These are phyloP conservation scores for Trichoderma brevicompactum DNA, from an alignment of 2,329 filamentous ascomycete species.

Conservation along the genomic window DNA sequence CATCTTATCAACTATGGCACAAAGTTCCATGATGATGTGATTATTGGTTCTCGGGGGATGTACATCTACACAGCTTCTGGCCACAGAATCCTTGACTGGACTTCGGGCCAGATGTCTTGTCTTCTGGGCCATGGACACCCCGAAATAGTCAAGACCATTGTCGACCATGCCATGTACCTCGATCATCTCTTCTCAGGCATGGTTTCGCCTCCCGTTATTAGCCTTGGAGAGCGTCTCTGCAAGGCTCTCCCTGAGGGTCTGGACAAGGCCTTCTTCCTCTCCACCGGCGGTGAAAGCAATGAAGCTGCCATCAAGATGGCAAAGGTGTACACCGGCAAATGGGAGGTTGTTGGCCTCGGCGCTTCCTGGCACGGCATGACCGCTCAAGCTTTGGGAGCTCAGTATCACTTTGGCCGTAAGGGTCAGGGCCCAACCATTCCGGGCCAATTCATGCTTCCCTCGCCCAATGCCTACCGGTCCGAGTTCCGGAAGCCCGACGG, in stretches of 20 bases:
- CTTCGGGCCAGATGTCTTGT: conserved; percentile 64
- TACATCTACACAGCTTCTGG: conserved; percentile 52
- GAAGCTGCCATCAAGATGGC: conserved; percentile 69
- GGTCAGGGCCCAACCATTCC: conserved; percentile 56
- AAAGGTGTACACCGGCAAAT: conserved; percentile 67
- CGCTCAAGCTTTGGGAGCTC: conserved; percentile 55
- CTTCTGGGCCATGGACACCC: conserved; percentile 62
- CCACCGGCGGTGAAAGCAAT: conserved; percentile 60
- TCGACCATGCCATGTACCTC: conserved; percentile 53
- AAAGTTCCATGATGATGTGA: conserved; percentile 42
- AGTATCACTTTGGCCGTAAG: conserved; percentile 60
- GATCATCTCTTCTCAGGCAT: conserved; percentile 65
- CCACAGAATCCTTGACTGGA: conserved; percentile 60
- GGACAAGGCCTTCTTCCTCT: conserved; percentile 61
- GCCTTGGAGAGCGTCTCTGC: conserved; percentile 57
- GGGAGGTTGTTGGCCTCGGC: conserved; percentile 64
- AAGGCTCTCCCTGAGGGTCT: conserved; percentile 53
- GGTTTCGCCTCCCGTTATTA: conserved; percentile 60
- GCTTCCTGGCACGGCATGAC: conserved; percentile 67
- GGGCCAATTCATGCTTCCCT: conserved; percentile 61
- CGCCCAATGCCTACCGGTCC: conserved; percentile 65
- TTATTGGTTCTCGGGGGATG: conserved; percentile 49
- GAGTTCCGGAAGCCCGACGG: conserved; percentile 62
- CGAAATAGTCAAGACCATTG: conserved; percentile 59
- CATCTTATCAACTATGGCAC: conserved; percentile 38